Evolutionary conservation across 2,329 filamentous ascomycete genomes (phyloP).

Genomic region (Trichoderma endophyticum): DNA sequence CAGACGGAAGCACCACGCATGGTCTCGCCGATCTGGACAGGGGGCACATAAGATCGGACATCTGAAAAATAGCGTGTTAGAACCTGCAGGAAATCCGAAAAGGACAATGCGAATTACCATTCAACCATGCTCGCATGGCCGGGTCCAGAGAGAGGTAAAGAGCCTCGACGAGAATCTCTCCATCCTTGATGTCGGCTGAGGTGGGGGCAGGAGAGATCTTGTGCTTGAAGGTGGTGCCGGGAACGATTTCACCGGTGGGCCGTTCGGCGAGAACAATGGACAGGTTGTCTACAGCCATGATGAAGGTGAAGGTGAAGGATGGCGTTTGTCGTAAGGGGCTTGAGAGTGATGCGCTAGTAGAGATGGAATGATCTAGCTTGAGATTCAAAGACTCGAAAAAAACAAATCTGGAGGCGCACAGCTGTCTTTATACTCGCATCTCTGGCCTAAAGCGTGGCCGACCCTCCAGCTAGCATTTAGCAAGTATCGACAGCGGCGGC

Average conservation of each 20-base stretch:
- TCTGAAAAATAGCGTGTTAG: constrained; percentile 31
- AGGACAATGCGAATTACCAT: constrained; percentile 37
- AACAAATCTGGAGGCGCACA: background rate
- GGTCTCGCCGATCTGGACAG: constrained; percentile 62
- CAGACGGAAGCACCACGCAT: constrained; percentile 65
- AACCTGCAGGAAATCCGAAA: background rate
- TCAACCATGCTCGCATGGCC: constrained; percentile 73
- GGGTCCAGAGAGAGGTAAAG: constrained; percentile 70
- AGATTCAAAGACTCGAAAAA: background rate
- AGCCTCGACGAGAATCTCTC: constrained; percentile 58
- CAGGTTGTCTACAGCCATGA: constrained; percentile 44
- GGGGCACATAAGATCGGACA: constrained; percentile 59
- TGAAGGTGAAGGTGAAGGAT: constrained; percentile 18
- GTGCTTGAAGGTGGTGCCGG: constrained; percentile 61
- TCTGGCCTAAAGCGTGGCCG: background rate
- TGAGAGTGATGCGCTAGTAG: background rate
- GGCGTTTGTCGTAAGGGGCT: background rate
- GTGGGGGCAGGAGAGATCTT: constrained; percentile 51
- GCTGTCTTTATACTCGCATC: constrained; percentile 9
- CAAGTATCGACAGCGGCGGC: background rate
- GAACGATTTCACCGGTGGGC: constrained; percentile 57
- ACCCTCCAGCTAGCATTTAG: background rate
- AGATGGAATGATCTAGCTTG: background rate
- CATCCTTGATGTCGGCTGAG: constrained; percentile 55
- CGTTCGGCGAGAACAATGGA: constrained; percentile 62